Conservation (phyloP, 768 basidiomycete genomes). For the Tulasnella sp. region DNA sequence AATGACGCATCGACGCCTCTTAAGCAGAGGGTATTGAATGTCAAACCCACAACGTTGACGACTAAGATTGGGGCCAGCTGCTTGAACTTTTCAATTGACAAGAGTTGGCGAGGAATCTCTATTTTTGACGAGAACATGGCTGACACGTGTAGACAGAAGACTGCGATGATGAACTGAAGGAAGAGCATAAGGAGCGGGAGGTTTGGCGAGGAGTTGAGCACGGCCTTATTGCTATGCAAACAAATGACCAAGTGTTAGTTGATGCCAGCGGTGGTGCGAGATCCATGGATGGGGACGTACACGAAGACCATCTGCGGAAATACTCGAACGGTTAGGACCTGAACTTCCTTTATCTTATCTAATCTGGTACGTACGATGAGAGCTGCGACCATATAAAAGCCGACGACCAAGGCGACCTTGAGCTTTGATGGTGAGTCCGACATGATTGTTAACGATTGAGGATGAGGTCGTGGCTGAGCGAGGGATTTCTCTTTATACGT, state of each 20-base stretch:
- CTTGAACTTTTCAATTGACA: constrained; percentile 41
- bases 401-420: constrained; percentile 56
- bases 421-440: constrained; percentile 8
- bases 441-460: neutral
- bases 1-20: constrained; percentile 70
- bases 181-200: constrained; percentile 58
- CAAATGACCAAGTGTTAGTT: neutral
- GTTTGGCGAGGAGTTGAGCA: constrained; percentile 52
- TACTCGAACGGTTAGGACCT: neutral
- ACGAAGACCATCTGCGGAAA: constrained; percentile 39
- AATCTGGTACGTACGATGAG: constrained; percentile 43
- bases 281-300: constrained; percentile 22
- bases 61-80: constrained; percentile 50
- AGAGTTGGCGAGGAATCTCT: constrained; percentile 37
- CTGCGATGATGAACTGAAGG: constrained; percentile 56
- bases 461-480: neutral
- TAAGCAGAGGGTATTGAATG: constrained; percentile 71
- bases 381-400: constrained; percentile 69
- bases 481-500: neutral
- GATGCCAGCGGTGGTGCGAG: neutral
- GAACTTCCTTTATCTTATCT: constrained; percentile 3
- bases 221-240: constrained; percentile 59
- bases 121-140: constrained; percentile 36
- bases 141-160: constrained; percentile 47
- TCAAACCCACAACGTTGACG: constrained; percentile 61